Evolutionary conservation across 805 yeast species (phyloP), one percentile per base, ranked within the genome.

Genomic region (Teunomyces cretensis): DNA sequence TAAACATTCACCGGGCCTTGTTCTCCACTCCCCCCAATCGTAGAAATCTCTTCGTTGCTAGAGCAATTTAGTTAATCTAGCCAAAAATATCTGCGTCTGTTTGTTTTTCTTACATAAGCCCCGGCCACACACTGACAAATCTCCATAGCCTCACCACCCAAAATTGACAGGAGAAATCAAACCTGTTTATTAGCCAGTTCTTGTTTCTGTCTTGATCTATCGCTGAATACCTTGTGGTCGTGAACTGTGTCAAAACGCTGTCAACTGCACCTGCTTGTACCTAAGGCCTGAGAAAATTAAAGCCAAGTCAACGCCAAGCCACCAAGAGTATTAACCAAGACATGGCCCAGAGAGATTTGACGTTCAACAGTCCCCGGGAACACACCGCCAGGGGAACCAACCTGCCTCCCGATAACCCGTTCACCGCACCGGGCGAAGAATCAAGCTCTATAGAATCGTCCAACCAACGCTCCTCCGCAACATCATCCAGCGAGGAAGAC

Each of bases 301-400:
- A 26, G 28, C 28, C 28, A 26, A 26, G 28, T 26, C 35, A 2
- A 14, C 35, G 35, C 35, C 35, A 32, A 32, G 35, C 35, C 35
- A 15, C 28, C 38, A 17, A 19, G 15, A 8, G n/a, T 9, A 14
- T 13, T 13, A 16, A 5, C 8, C 17, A 17, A 13, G 14, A 28
- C 16, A 50, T 50, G 54, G 50, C 54, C 22, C 65, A 61, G 41
- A 54, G 72, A 54, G 68, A 66, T 51, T 57, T 67, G 48, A 67
- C 72, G 6, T 59, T 48, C 45, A 67, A 67, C 49, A 58, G 49
- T 41, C 61, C 51, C 39, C 46, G 36, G 7, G 27, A 19, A 16
- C 42, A 41, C 38, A 30, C 16, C 14, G 12, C 14, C 12, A n/a
- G 24, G n/a, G 32, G 16, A 15, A 46, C 16, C 37, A 37, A 15